Conservation (phyloP, 2,329 filamentous ascomycete genomes). For the Chaetomium strumarium region DNA sequence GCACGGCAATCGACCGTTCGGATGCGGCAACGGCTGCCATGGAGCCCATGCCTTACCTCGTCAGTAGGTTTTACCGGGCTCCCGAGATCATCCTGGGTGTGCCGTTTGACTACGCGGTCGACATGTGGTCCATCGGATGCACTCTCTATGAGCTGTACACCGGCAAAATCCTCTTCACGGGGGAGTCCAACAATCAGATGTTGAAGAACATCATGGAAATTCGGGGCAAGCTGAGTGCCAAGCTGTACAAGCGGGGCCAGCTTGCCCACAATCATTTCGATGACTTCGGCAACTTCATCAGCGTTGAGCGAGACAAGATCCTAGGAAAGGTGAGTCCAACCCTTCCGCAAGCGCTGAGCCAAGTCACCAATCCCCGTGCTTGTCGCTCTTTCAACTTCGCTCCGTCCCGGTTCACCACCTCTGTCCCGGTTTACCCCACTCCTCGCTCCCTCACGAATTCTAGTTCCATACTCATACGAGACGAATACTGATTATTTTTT, state of each 20-base stretch:
- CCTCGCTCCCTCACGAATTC: neutral
- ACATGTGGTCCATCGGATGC: constrained; percentile 97
- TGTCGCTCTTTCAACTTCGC: too few species aligned
- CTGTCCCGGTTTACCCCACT: neutral
- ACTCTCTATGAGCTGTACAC: constrained; percentile 96
- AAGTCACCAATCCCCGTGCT: neutral
- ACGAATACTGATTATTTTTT: constrained; percentile 6
- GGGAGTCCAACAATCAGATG: constrained; percentile 97
- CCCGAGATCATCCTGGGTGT: constrained; percentile 98
- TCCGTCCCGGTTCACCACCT: neutral
- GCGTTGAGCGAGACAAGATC: constrained; percentile 78
- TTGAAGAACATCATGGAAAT: constrained; percentile 93
- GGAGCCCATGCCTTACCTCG: constrained; percentile 88
- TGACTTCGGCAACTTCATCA: constrained; percentile 75
- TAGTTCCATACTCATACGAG: neutral
- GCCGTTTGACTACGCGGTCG: constrained; percentile 87
- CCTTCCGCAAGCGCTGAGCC: neutral
- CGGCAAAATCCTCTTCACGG: constrained; percentile 93
- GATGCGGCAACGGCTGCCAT: constrained; percentile 67
- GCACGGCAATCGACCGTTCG: constrained; percentile 86
- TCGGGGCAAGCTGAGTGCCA: constrained; percentile 83
- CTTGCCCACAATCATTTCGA: constrained; percentile 77
- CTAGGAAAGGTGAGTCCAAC: constrained; percentile 59
- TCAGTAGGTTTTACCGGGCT: constrained; percentile 94
- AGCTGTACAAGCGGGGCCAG: constrained; percentile 77